Percentiles rank a stretch among this genome's conserved stretches.
These are phyloP conservation scores for Wickerhamomyces chambardii DNA, from an alignment of 805 yeast genomes.

Conservation along the genomic window DNA sequence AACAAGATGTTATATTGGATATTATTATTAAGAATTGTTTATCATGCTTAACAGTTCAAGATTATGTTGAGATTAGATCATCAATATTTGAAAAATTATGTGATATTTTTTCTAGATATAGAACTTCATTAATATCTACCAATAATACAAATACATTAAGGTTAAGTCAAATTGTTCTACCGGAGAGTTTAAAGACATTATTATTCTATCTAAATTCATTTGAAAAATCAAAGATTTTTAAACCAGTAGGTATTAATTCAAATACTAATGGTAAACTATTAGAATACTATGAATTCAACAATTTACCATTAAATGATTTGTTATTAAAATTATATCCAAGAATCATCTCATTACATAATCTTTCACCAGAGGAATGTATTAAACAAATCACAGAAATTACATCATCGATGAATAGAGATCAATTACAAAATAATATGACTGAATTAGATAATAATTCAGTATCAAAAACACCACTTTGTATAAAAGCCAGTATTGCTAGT, in stretches of 20 bases:
- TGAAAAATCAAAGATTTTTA: conserved; percentile 58
- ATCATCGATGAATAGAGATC: no score
- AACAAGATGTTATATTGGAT: conserved; percentile 56
- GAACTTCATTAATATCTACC: no score
- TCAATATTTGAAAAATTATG: conserved; percentile 44
- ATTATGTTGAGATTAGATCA: conserved; percentile 37
- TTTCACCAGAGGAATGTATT: no score
- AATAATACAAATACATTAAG: conserved; percentile 32
- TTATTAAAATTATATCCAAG: conserved; percentile 72
- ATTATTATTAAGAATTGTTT: conserved; percentile 43
- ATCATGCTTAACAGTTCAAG: conserved; percentile 29
- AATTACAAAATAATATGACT: no score
- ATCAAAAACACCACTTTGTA: conserved; percentile 41
- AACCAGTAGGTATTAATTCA: conserved; percentile 20
- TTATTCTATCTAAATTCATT: conserved; percentile 62
- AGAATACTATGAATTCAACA: conserved; percentile 37
- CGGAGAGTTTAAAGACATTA: conserved; percentile 68
- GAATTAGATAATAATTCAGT: conserved; percentile 26
- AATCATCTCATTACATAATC: conserved; percentile 65
- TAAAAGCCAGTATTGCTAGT: conserved; percentile 31
- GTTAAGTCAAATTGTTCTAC: conserved; percentile 66
- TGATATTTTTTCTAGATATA: conserved; percentile 51
- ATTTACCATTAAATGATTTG: conserved; percentile 46
- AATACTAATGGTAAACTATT: conserved; percentile 59
- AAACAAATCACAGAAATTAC: no score